Base-by-base conservation (phyloP, 306 rosid genomes). In the Cyamopsis tetragonoloba region DNA sequence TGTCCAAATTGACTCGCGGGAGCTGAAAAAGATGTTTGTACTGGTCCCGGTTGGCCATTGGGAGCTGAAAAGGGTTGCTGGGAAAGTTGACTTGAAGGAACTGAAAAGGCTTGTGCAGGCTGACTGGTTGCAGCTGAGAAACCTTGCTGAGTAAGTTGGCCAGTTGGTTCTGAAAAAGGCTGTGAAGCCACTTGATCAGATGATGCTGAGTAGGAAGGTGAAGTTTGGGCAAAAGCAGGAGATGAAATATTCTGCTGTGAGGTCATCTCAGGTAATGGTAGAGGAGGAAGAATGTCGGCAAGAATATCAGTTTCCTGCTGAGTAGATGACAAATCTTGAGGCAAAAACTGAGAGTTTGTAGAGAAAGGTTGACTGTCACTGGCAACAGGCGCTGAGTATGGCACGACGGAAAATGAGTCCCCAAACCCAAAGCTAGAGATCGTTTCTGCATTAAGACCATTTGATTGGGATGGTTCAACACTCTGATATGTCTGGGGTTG, bases 251-350 rank as follows among this genome's bases (percentile, higher is more conserved):
- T 42, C 18, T 72, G 79, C 76, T 84, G 91, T 68, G 87, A 68
- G 28, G 81, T 39, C 47, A 56, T 71, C 35, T 82, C 74, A 19
- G 86, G 76, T 13, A 81, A 80, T 50, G 84, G 82, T 72, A 86
- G 89, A 30, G 87, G 95, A 24, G 91, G 98, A 56, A 91, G 95
- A 67, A 91, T 89, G 82, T 89, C 92, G 0, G 96, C 96, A 14
- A 91, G 84, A 67, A 89, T 83, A 73, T 85, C 98, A 42, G 77
- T 77, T 75, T 80, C 85, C 72, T 66, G 81, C 43, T 66, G 77
- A 42, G 73, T 31, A 60, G 84, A 55, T 31, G 86, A 70, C 18
- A 69, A 70, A 43, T 84, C 91, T 62, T 77, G 89, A 72, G 85
- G 64, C 26, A 30, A 32, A 79, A 70, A 85, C 41, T 75, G 82